A percentile compares a stretch with the other conserved stretches of the same genome.
phyloP scores from a whole-genome alignment of 106 monocot species.

The Hemerocallis citrina region DNA sequence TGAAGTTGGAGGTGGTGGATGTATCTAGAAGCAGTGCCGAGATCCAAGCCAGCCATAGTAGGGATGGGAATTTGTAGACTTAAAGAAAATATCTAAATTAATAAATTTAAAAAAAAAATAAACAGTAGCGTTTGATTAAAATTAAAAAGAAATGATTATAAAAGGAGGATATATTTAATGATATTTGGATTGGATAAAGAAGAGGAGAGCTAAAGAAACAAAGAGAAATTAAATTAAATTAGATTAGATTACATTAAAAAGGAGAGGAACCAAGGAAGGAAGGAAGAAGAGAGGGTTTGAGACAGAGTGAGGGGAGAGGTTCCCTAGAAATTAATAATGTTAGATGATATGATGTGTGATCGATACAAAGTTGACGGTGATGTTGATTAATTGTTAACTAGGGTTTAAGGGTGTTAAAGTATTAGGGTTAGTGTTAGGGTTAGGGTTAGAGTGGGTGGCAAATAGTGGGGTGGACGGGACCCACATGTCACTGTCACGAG shows the following conservation, averaged over 20 bases:
- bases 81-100: neutral
- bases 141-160: constrained; percentile 3
- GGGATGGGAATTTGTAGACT: constrained; percentile 20
- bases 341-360: constrained; percentile 4
- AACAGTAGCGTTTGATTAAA: constrained; percentile 8
- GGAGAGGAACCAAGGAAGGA: too few species aligned
- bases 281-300: neutral
- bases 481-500: too few species aligned
- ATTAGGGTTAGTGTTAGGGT: too few species aligned
- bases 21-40: constrained; percentile 36
- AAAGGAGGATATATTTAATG: constrained; percentile 8
- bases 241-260: constrained; percentile 15
- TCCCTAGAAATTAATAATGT: constrained; percentile 8
- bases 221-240: constrained; percentile 1
- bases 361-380: neutral
- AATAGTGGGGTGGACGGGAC: too few species aligned
- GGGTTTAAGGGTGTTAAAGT: neutral
- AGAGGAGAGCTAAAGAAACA: constrained; percentile 7
- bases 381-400: too few species aligned
- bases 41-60: constrained; percentile 55
- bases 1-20: constrained; percentile 33
- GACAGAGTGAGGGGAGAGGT: constrained; percentile 2
- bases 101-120: constrained; percentile 10
- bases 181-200: constrained; percentile 24
- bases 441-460: too few species aligned